phyloP scores from a whole-genome alignment of 2,329 filamentous ascomycete genomes.

The Teratosphaeria viscida region DNA sequence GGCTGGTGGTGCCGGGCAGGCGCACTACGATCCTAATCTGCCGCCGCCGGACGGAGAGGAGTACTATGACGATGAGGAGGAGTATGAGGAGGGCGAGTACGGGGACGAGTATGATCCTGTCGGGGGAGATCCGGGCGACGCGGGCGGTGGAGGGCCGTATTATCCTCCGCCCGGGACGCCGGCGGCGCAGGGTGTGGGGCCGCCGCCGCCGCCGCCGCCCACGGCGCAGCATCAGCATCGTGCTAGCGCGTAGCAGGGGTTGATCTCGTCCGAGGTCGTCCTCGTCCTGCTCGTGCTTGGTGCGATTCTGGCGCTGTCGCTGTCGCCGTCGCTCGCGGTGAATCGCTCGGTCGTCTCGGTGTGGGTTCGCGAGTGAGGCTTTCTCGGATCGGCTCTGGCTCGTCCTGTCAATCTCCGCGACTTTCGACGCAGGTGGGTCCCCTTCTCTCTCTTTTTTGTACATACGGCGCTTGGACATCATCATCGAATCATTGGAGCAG shows the following conservation, averaged over 20 bases:
- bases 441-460: background rate
- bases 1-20: background rate
- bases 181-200: background rate
- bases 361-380: background rate
- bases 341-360: background rate
- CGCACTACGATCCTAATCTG: slow-evolving; percentile 19
- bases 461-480: background rate
- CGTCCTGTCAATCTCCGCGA: background rate
- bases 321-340: background rate
- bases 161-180: slow-evolving; percentile 1
- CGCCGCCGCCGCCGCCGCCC: background rate
- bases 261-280: background rate
- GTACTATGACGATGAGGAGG: slow-evolving; percentile 22
- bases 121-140: background rate
- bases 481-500: background rate
- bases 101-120: slow-evolving; percentile 5
- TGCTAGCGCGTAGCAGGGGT: background rate
- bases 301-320: background rate
- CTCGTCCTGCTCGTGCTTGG: background rate
- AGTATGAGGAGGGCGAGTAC: slow-evolving; percentile 19
- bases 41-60: slow-evolving; percentile 15
- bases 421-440: background rate
- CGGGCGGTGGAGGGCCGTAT: background rate
- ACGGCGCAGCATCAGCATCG: background rate
- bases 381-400: background rate